These are phyloP conservation scores for Plasmodium adleri DNA, from an alignment of 169 alveolate species.

Conservation along the genomic window DNA sequence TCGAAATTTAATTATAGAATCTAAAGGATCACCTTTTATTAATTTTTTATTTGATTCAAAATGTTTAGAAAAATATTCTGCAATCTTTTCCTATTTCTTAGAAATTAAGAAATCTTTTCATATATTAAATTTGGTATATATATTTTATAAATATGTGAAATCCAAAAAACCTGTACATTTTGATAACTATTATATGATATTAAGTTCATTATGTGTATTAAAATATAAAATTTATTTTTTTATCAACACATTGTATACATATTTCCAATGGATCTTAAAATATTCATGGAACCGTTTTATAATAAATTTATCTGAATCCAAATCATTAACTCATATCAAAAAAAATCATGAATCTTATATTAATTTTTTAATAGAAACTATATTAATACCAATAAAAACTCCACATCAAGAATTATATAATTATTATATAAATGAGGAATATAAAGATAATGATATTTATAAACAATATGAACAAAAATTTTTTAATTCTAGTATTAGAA, in stretches of 20 bases:
- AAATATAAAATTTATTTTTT: slow-evolving; percentile 61
- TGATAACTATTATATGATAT: slow-evolving; percentile 27
- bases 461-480: slow-evolving; percentile 42
- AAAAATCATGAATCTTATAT: slow-evolving; percentile 57
- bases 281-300: slow-evolving; percentile 67
- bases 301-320: slow-evolving; percentile 25
- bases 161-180: slow-evolving; percentile 11
- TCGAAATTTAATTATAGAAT: slow-evolving; percentile 71
- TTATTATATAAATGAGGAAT: slow-evolving; percentile 39
- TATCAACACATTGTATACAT: slow-evolving; percentile 64
- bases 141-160: slow-evolving; percentile 74
- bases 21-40: slow-evolving; percentile 52
- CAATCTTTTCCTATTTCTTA: slow-evolving; percentile 68
- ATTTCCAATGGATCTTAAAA: slow-evolving; percentile 60
- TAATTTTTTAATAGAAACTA: slow-evolving; percentile 57
- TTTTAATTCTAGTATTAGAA: slow-evolving; percentile 4
- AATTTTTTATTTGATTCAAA: slow-evolving; percentile 54
- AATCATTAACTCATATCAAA: slow-evolving; percentile 64
- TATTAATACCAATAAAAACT: slow-evolving; percentile 62
- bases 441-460: slow-evolving; percentile 32
- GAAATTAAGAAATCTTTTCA: slow-evolving; percentile 75
- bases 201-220: slow-evolving; percentile 35
- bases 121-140: slow-evolving; percentile 72
- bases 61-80: slow-evolving; percentile 70
- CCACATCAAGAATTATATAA: slow-evolving; percentile 64